Evolutionary conservation across 495 filamentous ascomycete species (phyloP), one percentile per base, ranked within the genome.

Genomic region (Elasticomyces elasticus): DNA sequence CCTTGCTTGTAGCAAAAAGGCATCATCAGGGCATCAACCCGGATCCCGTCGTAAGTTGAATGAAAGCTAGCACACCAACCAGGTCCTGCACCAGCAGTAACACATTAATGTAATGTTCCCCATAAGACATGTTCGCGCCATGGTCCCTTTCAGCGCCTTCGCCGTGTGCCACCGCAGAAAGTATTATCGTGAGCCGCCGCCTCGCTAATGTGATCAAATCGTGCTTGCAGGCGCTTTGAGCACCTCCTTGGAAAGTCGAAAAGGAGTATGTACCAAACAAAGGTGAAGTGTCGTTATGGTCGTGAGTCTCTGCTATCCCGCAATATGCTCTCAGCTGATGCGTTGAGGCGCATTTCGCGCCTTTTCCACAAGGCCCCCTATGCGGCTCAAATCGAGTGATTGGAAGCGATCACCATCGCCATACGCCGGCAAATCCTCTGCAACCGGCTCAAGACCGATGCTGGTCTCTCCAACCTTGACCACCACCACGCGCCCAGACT

Each of bases 281-380:
- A 40, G 35, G 12, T n/a, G 30, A 46, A 48, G 43, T 5, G n/a
- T 54, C 52, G 43, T 54, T 7, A 47, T 9, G 40, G 52, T 54
- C 52, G 42, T 54, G 19, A 54, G 31, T 1, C 43, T 17, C 19
- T 33, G 38, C 52, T 48, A 4, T 24, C 28, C 38, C 44, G 25
- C 17, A 5, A 30, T 6, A 27, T 7, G 33, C 17, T 27, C 30
- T 46, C 28, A 57, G 5, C 33, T 53, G 26, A 31, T 40, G 19
- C 44, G n/a, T 17, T 23, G 41, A 41, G 35, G 38, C 47, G 47
- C 25, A 24, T 48, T 48, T 9, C 31, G n/a, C 11, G 52, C 78
- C 74, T 89, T 94, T 77, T 97, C 94, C 70, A 88, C 94, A 52
- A 97, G 71, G 28, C 94, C 92, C 51, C 92, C 92, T 65, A 98